A percentile compares a stretch with the other conserved stretches of the same genome.
These are phyloP conservation scores for Agaricus bisporus DNA, from an alignment of 768 basidiomycete genomes.

Conservation along the genomic window DNA sequence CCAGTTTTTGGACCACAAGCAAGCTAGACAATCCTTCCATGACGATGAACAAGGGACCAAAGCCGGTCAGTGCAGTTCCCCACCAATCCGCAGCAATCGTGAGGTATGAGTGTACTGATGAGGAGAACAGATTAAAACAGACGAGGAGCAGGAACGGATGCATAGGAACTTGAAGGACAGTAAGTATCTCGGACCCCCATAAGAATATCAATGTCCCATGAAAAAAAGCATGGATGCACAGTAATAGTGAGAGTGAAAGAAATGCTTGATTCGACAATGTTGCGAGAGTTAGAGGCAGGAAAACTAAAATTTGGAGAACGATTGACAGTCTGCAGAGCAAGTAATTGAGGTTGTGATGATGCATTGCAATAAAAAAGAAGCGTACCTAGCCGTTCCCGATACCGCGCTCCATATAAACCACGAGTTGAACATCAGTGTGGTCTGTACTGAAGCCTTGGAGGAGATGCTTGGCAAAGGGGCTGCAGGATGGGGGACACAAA, in stretches of 20 bases:
- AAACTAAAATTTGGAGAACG: conserved; percentile 74
- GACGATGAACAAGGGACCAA: conserved; percentile 72
- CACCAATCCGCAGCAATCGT: conserved; percentile 58
- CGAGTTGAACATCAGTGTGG: conserved; percentile 37
- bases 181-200: conserved; percentile 65
- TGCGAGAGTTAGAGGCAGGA: conserved; percentile 77
- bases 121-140: conserved; percentile 80
- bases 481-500: neutral
- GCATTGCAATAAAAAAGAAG: neutral
- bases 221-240: conserved; percentile 70
- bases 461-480: neutral
- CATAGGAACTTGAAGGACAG: conserved; percentile 79
- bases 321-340: conserved; percentile 54
- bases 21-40: conserved; percentile 84
- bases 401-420: conserved; percentile 64
- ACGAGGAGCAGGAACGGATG: conserved; percentile 83
- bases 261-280: conserved; percentile 79
- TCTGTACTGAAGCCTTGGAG: neutral
- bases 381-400: conserved; percentile 58
- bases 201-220: conserved; percentile 75
- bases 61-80: conserved; percentile 65
- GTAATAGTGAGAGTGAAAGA: conserved; percentile 71
- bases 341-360: conserved; percentile 1
- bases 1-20: conserved; percentile 75
- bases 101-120: conserved; percentile 53